phyloP scores from a whole-genome alignment of 441 rosid genomes.

The Adansonia grandidieri region DNA sequence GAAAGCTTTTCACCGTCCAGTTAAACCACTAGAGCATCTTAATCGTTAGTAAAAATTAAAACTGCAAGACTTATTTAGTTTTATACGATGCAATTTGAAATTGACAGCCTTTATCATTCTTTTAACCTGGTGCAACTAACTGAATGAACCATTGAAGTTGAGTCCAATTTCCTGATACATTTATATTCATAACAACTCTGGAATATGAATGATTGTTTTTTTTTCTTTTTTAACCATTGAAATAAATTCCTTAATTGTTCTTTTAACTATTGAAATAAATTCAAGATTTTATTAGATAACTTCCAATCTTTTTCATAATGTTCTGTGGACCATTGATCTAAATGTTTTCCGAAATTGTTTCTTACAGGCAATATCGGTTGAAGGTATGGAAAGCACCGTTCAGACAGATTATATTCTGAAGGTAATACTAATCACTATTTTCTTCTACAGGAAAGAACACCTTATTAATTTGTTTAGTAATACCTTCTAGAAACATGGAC shows the following conservation, averaged over 20 bases:
- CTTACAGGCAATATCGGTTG: conserved; percentile 63
- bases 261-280: neutral
- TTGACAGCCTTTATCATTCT: neutral
- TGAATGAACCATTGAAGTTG: neutral
- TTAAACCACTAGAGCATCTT: neutral
- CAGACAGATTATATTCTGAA: conserved; percentile 78
- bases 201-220: neutral
- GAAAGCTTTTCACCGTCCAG: neutral
- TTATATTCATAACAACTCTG: neutral
- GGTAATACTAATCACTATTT: conserved; percentile 37
- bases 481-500: neutral
- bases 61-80: neutral
- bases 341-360: neutral
- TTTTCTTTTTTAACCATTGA: too few species aligned
- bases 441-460: neutral
- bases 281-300: neutral
- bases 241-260: neutral
- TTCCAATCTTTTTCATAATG: neutral
- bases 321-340: neutral
- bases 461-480: neutral
- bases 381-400: conserved; percentile 51
- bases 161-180: neutral
- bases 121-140: neutral
- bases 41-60: neutral
- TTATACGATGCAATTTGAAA: neutral